Conservation (phyloP, 306 rosid species). For the Glycine tomentella region DNA sequence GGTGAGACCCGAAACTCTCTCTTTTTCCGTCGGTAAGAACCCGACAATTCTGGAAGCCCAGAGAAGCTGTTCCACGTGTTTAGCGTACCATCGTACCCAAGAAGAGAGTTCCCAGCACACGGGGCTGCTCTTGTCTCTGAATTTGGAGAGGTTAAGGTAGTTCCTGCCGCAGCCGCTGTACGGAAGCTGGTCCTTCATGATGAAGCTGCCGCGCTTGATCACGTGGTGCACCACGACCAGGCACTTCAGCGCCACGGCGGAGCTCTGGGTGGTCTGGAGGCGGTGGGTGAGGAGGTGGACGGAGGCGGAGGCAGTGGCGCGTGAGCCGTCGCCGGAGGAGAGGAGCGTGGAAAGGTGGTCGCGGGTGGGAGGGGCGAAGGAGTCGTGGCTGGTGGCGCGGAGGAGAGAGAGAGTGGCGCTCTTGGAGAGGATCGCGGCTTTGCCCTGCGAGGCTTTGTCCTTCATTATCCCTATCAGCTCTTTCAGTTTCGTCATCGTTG, state of each 20-base stretch:
- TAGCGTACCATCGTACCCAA: constrained; percentile 78
- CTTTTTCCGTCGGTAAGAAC: constrained; percentile 49
- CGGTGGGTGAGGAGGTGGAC: constrained; percentile 72
- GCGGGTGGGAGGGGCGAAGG: constrained; percentile 55
- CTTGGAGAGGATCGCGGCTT: constrained; percentile 62
- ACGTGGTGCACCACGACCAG: constrained; percentile 69
- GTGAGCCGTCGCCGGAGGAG: constrained; percentile 66
- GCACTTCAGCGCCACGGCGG: constrained; percentile 83
- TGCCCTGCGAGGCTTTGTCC: constrained; percentile 79
- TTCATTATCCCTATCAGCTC: constrained; percentile 65
- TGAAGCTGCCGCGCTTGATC: constrained; percentile 63
- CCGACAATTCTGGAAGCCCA: constrained; percentile 56
- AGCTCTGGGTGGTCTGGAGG: constrained; percentile 63
- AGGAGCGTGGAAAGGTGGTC: constrained; percentile 59
- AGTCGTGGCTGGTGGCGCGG: constrained; percentile 74
- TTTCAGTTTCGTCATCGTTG: constrained; percentile 40
- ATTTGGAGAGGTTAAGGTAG: constrained; percentile 80
- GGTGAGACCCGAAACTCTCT: constrained; percentile 43
- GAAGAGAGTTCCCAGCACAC: constrained; percentile 69
- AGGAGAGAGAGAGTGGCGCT: constrained; percentile 53
- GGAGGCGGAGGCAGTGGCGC: constrained; percentile 68
- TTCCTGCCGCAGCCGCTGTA: constrained; percentile 70
- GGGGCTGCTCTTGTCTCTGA: constrained; percentile 61
- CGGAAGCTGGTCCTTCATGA: constrained; percentile 84
- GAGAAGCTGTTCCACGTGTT: constrained; percentile 61